Evolutionary conservation across 306 rosid species (phyloP).

Genomic region (Casuarina glauca): DNA sequence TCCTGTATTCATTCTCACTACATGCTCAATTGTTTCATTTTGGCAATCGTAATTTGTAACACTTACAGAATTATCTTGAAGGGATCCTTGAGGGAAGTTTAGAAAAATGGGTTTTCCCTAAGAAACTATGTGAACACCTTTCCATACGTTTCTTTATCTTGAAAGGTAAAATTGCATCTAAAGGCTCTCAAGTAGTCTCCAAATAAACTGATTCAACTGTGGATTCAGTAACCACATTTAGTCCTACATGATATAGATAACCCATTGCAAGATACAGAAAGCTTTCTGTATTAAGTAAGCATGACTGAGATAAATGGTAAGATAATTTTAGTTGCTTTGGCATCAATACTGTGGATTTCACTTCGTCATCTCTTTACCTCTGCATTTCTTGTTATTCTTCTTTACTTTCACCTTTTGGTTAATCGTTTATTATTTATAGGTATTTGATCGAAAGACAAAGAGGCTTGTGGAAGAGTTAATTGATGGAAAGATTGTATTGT

Average conservation of each 20-base stretch:
- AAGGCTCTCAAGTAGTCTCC: neutral
- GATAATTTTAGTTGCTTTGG: neutral
- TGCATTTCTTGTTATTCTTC: neutral
- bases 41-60: no score
- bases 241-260: neutral
- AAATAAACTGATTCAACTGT: neutral
- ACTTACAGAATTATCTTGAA: no score
- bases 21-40: no score
- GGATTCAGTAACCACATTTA: neutral
- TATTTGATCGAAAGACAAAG: constrained; percentile 80
- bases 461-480: constrained; percentile 93
- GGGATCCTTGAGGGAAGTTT: neutral
- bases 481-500: constrained; percentile 83
- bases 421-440: constrained; percentile 47
- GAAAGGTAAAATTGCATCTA: neutral
- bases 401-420: constrained; percentile 13
- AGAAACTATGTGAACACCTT: neutral
- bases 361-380: neutral
- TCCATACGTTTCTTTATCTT: neutral
- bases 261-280: neutral
- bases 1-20: no score
- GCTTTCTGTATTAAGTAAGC: neutral
- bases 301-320: neutral
- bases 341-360: constrained; percentile 2
- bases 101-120: neutral